A percentile compares a stretch with the other conserved stretches of the same genome.
Conservation (phyloP, 2,329 filamentous ascomycete genomes). For the Colletotrichum cuscutae region DNA sequence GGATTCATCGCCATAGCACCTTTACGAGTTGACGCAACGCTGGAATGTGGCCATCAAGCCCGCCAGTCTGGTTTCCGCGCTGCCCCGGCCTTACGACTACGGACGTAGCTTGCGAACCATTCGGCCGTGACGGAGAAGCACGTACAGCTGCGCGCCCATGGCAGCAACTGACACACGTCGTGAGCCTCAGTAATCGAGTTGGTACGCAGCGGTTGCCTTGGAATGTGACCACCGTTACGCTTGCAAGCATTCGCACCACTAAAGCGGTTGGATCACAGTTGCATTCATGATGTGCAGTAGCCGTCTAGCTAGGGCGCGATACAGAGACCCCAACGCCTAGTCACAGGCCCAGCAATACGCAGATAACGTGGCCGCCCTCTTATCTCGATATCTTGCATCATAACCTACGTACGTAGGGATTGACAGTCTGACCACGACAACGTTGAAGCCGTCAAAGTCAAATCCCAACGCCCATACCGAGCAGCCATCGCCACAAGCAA, state of each 20-base stretch:
- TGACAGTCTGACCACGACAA: background rate
- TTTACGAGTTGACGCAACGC: background rate
- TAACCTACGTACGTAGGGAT: background rate
- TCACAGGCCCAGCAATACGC: background rate
- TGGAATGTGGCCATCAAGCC: background rate
- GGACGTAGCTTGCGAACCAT: background rate
- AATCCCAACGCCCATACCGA: constrained; percentile 6
- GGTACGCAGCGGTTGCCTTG: background rate
- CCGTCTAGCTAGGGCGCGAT: too few relatives aligned
- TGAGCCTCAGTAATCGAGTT: background rate
- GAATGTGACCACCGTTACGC: background rate
- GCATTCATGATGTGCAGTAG: background rate
- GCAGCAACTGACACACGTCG: background rate
- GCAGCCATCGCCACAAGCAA: background rate
- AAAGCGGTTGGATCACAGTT: background rate
- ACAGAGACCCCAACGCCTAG: background rate
- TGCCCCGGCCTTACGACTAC: background rate
- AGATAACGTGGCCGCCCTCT: background rate
- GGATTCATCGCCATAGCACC: background rate
- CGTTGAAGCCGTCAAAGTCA: background rate
- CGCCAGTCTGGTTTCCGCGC: too few relatives aligned
- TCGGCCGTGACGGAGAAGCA: background rate
- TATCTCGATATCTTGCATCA: background rate
- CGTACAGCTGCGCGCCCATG: background rate
- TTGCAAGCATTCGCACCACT: constrained; percentile 3